Base-by-base conservation (phyloP, 139 green algal species). In the Asterochloris sp. region DNA sequence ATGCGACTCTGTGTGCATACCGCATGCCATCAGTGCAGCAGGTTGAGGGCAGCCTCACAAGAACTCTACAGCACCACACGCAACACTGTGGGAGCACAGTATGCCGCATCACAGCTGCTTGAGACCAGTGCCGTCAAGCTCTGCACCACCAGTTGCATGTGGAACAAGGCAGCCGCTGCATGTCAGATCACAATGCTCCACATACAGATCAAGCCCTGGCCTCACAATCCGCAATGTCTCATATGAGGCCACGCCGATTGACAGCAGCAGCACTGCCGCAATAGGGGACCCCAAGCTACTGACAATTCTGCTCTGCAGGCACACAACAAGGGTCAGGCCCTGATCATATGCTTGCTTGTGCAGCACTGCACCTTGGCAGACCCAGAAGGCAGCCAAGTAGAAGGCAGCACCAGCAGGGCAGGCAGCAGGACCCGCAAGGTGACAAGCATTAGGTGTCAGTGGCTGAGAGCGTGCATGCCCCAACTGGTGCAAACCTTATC, bases 291-390 rank as follows among this genome's bases (percentile, higher is more conserved):
- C 54, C 13, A 79, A 38, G 13, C 75, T 61, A 54, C 19, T 17
- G 21, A 79, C 54, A 11, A 79, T 69, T 13, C 75, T 54, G 24
- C 75, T 79, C 75, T 79, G 75, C 75, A 79, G 29, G 27, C 74
- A 12, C 16, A 64, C 15, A 78, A 13, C 14, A 47, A 47, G 13
- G 15, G n/a, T 76, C 24, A 76, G 71, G 47, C 26, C 0, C 0
- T 0, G 17, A n/a, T n/a, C 21, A 27, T 54, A 76, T 12, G 73
- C 28, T 16, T 26, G 13, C 11, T 19, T 62, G 29, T 14, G 13
- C 11, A 64, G 74, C 74, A 64, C 74, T 29, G 14, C 26, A n/a
- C 28, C 29, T 78, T 10, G 13, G 14, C 13, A 19, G 19, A 26
- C 29, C 10, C 74, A 78, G 13, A 63, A 21, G 1, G 62, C 29